These are phyloP conservation scores for Phytopythium chamaehyphon DNA, from an alignment of 352 stramenopile species.

Conservation along the genomic window DNA sequence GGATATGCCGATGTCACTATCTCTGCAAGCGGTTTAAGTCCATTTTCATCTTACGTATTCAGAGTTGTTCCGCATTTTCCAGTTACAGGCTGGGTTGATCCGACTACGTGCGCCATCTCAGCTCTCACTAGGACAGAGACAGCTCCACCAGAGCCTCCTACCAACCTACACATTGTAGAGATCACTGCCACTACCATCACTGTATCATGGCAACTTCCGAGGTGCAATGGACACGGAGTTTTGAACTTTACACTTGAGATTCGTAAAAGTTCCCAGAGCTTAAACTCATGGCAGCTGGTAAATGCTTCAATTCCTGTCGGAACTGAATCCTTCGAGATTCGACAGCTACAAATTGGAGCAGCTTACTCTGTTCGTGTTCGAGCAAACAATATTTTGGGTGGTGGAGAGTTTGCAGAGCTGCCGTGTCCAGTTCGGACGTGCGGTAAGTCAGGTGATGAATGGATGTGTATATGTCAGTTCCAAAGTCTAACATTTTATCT, in stretches of 20 bases:
- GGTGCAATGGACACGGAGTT: slow-evolving; percentile 48
- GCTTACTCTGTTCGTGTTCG: slow-evolving; percentile 17
- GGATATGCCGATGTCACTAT: slow-evolving; percentile 20
- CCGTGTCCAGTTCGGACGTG: slow-evolving; percentile 15
- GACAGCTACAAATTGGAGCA: slow-evolving; percentile 4
- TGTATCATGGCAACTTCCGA: slow-evolving; percentile 37
- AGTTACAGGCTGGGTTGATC: slow-evolving; percentile 26
- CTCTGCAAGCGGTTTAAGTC: slow-evolving; percentile 21
- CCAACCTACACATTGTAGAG: slow-evolving; percentile 25
- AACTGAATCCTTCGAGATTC: slow-evolving; percentile 6
- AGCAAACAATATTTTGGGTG: slow-evolving; percentile 17
- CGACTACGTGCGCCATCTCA: slow-evolving; percentile 21
- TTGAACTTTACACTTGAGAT: slow-evolving; percentile 14
- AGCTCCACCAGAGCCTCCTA: slow-evolving; percentile 32
- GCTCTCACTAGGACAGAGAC: slow-evolving; percentile 21
- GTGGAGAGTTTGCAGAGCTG: slow-evolving; percentile 7
- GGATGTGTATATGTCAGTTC: too few species aligned
- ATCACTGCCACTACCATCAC: slow-evolving; percentile 29
- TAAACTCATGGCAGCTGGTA: slow-evolving; percentile 7
- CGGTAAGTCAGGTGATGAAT: slow-evolving; percentile 16
- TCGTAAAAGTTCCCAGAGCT: background rate
- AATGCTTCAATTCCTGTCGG: slow-evolving; percentile 10
- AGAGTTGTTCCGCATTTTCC: slow-evolving; percentile 47
- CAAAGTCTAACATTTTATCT: too few species aligned
- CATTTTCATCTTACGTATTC: slow-evolving; percentile 45